Percentiles rank a stretch among this genome's conserved stretches.
These are phyloP conservation scores for Cymbidium sinense DNA, from an alignment of 106 monocot species.

Conservation along the genomic window DNA sequence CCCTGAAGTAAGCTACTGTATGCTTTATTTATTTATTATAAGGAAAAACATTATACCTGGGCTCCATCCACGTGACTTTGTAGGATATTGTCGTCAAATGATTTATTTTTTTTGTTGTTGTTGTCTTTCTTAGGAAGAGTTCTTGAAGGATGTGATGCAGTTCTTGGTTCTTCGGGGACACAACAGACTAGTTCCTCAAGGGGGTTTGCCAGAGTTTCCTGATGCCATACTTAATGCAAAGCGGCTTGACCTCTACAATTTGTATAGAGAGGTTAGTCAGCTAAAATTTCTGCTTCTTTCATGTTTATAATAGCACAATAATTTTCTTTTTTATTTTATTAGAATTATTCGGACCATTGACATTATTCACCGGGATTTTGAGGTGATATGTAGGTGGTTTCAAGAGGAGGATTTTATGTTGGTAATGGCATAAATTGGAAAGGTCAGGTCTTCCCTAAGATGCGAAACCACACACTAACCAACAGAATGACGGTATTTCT, in stretches of 20 bases:
- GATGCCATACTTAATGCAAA: constrained; percentile 88
- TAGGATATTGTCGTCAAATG: no score
- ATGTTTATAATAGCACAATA: neutral
- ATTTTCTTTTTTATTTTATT: neutral
- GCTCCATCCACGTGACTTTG: neutral
- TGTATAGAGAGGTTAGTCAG: constrained; percentile 70
- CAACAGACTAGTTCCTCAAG: constrained; percentile 67
- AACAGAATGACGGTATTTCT: constrained; percentile 80
- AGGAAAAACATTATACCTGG: neutral
- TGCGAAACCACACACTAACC: constrained; percentile 81
- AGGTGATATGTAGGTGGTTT: constrained; percentile 51
- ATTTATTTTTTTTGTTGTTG: no score
- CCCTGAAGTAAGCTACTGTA: constrained; percentile 45
- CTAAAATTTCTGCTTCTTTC: neutral
- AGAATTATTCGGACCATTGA: neutral
- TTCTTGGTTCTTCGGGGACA: constrained; percentile 69
- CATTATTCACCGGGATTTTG: neutral
- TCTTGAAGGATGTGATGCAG: constrained; percentile 79
- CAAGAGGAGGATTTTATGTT: constrained; percentile 91
- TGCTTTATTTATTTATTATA: neutral
- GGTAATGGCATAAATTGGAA: constrained; percentile 98
- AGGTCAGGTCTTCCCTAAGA: constrained; percentile 92
- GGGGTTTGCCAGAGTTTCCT: constrained; percentile 77
- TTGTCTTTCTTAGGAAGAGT: constrained; percentile 49
- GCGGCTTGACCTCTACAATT: constrained; percentile 75